A percentile compares a stretch with the other conserved stretches of the same genome.
Conservation (phyloP, 768 basidiomycete genomes). For the Psilocybe sp. region DNA sequence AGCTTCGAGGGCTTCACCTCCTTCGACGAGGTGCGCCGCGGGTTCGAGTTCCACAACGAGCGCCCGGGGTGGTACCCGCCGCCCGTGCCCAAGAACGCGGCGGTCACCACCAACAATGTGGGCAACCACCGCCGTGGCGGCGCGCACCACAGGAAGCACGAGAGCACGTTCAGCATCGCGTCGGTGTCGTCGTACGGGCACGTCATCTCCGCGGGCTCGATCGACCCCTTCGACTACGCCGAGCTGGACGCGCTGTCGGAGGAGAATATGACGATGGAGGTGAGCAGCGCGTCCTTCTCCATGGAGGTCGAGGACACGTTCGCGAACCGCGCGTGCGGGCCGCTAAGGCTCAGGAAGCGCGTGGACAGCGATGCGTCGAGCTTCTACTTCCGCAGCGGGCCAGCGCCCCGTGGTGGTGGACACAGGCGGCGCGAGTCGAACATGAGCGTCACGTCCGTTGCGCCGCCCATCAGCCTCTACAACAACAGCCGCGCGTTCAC, state of each 20-base stretch:
- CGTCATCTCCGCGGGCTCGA: conserved; percentile 56
- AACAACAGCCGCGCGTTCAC: conserved; percentile 59
- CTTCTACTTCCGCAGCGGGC: conserved; percentile 62
- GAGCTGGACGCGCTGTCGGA: conserved; percentile 37
- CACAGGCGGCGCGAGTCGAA: conserved; percentile 66
- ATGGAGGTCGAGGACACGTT: conserved; percentile 78
- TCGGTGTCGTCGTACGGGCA: conserved; percentile 79
- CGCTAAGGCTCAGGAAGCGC: conserved; percentile 36
- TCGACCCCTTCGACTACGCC: conserved; percentile 76
- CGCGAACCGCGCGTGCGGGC: conserved; percentile 38
- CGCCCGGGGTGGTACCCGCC: conserved; percentile 69
- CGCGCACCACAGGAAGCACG: conserved; percentile 43
- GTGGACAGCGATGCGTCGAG: conserved; percentile 77
- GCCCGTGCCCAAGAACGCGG: conserved; percentile 18
- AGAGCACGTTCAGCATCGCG: conserved; percentile 70
- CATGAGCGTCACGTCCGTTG: conserved; percentile 48
- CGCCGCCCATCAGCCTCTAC: conserved; percentile 70
- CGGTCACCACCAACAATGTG: neutral
- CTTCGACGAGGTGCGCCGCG: conserved; percentile 76
- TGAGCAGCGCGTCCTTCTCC: conserved; percentile 11
- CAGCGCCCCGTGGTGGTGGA: conserved; percentile 25
- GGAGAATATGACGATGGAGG: conserved; percentile 40
- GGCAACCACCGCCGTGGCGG: conserved; percentile 5
- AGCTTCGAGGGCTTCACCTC: conserved; percentile 75
- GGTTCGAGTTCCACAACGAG: conserved; percentile 67